Percentiles rank a stretch among this genome's conserved stretches.
phyloP scores from a whole-genome alignment of 23 red algal species.

The Pyropia haitanensis region DNA sequence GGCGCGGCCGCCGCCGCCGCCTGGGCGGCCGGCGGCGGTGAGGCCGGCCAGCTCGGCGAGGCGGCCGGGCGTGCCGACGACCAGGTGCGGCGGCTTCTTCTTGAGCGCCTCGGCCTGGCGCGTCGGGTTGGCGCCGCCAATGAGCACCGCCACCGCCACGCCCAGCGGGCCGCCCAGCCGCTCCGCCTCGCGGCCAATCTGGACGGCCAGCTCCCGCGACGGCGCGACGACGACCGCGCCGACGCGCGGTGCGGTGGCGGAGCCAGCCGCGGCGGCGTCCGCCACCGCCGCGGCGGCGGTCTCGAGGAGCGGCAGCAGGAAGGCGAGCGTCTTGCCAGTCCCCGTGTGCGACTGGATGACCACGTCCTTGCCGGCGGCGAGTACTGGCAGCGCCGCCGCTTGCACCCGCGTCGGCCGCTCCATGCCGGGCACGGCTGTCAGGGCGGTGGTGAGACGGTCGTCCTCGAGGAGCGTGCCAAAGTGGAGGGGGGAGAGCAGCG shows the following conservation, averaged over 20 bases:
- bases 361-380: constrained; percentile 51
- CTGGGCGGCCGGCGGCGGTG: constrained; percentile 1
- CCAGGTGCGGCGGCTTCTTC: constrained; percentile 55
- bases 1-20: no score
- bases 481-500: constrained; percentile 46
- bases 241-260: background rate
- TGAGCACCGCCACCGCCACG: constrained; percentile 43
- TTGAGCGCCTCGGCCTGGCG: constrained; percentile 65
- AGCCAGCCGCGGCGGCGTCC: background rate
- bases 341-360: constrained; percentile 75
- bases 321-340: constrained; percentile 82
- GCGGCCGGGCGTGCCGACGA: constrained; percentile 77
- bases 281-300: constrained; percentile 20
- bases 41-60: constrained; percentile 35
- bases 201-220: constrained; percentile 75
- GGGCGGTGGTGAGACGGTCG: constrained; percentile 22
- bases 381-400: constrained; percentile 41
- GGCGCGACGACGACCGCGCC: constrained; percentile 69
- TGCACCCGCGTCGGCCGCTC: constrained; percentile 52
- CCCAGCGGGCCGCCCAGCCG: constrained; percentile 32
- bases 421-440: constrained; percentile 16
- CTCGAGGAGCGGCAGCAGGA: constrained; percentile 72
- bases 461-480: constrained; percentile 46
- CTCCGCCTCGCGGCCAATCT: constrained; percentile 57
- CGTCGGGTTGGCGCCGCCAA: constrained; percentile 79